Percentiles rank a stretch among this genome's conserved stretches.
Evolutionary conservation across 2,329 filamentous ascomycete species (phyloP).

Genomic region (Alternaria ventricosa): DNA sequence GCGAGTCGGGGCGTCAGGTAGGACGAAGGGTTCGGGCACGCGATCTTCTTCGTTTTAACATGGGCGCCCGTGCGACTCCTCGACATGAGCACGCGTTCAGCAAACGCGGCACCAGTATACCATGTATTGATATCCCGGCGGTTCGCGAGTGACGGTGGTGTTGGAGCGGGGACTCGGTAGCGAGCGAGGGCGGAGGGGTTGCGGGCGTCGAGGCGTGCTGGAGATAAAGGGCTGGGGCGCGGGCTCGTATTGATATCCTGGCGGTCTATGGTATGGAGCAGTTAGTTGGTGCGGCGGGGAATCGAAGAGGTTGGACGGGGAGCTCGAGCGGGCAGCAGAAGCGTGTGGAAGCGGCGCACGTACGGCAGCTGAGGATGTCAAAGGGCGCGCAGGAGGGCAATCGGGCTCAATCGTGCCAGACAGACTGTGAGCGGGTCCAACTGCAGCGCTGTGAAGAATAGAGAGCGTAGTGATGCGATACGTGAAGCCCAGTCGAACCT

Average conservation of each 20-base stretch:
- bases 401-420: constrained; percentile 42
- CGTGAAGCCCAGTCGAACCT: constrained; percentile 22
- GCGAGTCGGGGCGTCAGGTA: constrained; percentile 44
- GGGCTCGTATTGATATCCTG: constrained; percentile 28
- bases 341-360: constrained; percentile 37
- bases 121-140: constrained; percentile 31
- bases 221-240: constrained; percentile 9
- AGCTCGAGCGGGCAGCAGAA: constrained; percentile 29
- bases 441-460: constrained; percentile 47
- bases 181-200: constrained; percentile 17
- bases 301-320: constrained; percentile 22
- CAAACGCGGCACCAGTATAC: constrained; percentile 32
- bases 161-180: constrained; percentile 22
- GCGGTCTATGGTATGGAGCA: constrained; percentile 16
- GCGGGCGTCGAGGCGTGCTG: constrained; percentile 5
- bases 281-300: constrained; percentile 32
- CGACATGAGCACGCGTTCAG: constrained; percentile 43
- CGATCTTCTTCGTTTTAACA: constrained; percentile 58
- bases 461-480: constrained; percentile 46
- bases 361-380: constrained; percentile 29
- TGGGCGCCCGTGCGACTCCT: constrained; percentile 48
- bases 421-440: constrained; percentile 28
- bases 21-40: constrained; percentile 54
- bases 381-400: constrained; percentile 33
- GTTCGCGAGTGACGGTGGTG: constrained; percentile 18